Base-by-base conservation (phyloP, 2,329 filamentous ascomycete genomes). In the Colletotrichum musae region DNA sequence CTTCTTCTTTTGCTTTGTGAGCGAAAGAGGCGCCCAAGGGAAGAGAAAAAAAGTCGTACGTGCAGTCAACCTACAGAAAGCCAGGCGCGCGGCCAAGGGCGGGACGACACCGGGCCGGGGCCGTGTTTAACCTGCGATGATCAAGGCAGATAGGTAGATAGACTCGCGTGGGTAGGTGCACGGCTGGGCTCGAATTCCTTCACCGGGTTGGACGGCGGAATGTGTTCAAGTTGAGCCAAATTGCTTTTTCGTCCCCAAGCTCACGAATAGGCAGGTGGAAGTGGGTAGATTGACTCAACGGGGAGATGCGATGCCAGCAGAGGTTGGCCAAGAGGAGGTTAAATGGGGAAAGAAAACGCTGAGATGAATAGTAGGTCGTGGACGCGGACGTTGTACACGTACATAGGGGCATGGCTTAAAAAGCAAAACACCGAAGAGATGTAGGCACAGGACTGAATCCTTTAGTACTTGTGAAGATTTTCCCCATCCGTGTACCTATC, bases 71-170 rank as follows among this genome's bases (percentile, higher is more conserved):
- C 32, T 36, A 28, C 13, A 43, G 21, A 41, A 48, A 56, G 21
- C 43, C 41, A 48, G 28, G 26, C 32, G 62, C 32, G 62, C 47
- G 52, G 16, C 41, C 28, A 61, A 50, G 41, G 18, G 28, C 41
- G 52, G 43, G 36, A 58, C 10, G 32, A 43, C 45, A 36, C 10
- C 43, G n/a, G 43, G 26, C 39, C 48, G 50, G 43, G 21, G 32
- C 59, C n/a, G 13, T 47, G 7, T 28, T 58, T 16, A 16, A 54
- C 43, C 60, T 36, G 53, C 60, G 24, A 64, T 47, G 3, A 43
- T 12, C 47, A 32, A 52, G 50, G 50, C 28, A 58, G 61, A 24
- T 59, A 47, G 61, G 26, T 58, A 47, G 64, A 45, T 43, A 58
- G 28, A 57, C 21, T 15, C 43, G 50, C 6, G 32, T 24, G 13